These are phyloP conservation scores for Calocybe indica DNA, from an alignment of 768 basidiomycete species.

Conservation along the genomic window DNA sequence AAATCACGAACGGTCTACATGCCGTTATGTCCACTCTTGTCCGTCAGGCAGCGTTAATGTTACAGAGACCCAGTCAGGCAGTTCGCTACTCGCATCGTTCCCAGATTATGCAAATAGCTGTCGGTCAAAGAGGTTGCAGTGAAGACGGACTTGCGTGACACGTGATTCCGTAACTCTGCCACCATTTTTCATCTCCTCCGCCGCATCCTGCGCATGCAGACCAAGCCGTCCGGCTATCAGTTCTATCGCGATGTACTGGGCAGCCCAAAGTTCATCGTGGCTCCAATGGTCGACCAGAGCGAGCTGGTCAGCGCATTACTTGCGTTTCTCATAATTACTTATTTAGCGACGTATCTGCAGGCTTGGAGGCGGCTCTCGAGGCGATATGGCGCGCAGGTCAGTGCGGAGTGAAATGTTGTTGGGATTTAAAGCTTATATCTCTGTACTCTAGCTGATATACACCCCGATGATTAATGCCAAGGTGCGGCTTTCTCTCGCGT, in stretches of 20 bases:
- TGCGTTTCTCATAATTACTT: slow-evolving; percentile 1
- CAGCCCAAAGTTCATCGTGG: slow-evolving; percentile 85
- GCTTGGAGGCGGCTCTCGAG: slow-evolving; percentile 86
- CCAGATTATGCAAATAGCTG: too few relatives aligned
- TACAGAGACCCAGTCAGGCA: too few relatives aligned
- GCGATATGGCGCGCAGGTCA: slow-evolving; percentile 75
- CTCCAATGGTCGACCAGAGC: slow-evolving; percentile 98
- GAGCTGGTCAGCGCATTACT: slow-evolving; percentile 65
- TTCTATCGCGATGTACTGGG: slow-evolving; percentile 78
- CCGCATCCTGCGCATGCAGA: too few relatives aligned
- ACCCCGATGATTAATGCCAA: slow-evolving; percentile 99
- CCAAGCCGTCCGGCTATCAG: slow-evolving; percentile 70
- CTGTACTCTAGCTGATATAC: slow-evolving; percentile 62
- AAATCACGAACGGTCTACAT: too few relatives aligned
- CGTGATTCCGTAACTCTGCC: too few relatives aligned
- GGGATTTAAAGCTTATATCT: neutral
- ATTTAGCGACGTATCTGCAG: slow-evolving; percentile 31
- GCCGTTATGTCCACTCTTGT: too few relatives aligned
- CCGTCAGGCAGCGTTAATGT: too few relatives aligned
- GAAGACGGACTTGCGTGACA: too few relatives aligned
- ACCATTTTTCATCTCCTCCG: too few relatives aligned
- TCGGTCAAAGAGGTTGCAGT: too few relatives aligned
- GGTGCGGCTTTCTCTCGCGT: slow-evolving; percentile 25
- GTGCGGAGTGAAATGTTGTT: slow-evolving; percentile 8
- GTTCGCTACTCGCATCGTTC: too few relatives aligned